Conservation (phyloP, 2,329 filamentous ascomycete species). For the Hymenoscyphus albidus region DNA sequence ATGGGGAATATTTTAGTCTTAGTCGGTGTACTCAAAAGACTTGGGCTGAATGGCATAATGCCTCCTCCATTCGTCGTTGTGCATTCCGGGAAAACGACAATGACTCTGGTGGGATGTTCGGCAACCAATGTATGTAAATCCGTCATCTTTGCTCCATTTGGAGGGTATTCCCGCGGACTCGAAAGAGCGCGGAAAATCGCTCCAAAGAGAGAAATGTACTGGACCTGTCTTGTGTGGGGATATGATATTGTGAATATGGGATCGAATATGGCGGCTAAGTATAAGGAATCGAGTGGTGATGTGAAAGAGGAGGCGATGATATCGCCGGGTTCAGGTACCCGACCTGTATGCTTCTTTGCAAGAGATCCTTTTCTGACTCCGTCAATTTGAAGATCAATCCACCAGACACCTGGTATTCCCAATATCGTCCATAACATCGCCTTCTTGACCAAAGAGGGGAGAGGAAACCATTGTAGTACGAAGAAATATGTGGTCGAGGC, state of each 20-base stretch:
- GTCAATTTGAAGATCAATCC: slow-evolving; percentile 97
- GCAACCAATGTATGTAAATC: slow-evolving; percentile 60
- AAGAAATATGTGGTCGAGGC: slow-evolving; percentile 70
- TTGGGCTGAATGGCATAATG: slow-evolving; percentile 78
- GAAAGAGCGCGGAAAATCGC: slow-evolving; percentile 73
- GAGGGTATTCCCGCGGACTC: slow-evolving; percentile 48
- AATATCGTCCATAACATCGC: slow-evolving; percentile 83
- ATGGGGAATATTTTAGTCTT: slow-evolving; percentile 82
- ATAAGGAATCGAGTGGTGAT: slow-evolving; percentile 87
- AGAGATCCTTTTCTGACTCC: slow-evolving; percentile 90
- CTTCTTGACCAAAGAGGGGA: slow-evolving; percentile 69
- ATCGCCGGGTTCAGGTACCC: slow-evolving; percentile 73
- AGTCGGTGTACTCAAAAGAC: slow-evolving; percentile 63
- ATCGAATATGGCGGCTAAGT: slow-evolving; percentile 93
- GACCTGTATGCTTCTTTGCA: slow-evolving; percentile 65
- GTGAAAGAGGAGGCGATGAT: slow-evolving; percentile 90
- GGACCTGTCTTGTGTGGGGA: slow-evolving; percentile 68
- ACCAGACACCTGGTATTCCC: slow-evolving; percentile 90
- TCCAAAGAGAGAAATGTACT: slow-evolving; percentile 69
- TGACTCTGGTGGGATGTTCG: slow-evolving; percentile 67
- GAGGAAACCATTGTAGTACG: slow-evolving; percentile 76
- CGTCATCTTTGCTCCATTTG: slow-evolving; percentile 48
- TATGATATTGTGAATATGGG: slow-evolving; percentile 89
- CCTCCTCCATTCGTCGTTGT: slow-evolving; percentile 91
- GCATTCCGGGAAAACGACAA: slow-evolving; percentile 90